phyloP scores from a whole-genome alignment of 805 yeast species.

The Barnettozyma botsteinii region DNA sequence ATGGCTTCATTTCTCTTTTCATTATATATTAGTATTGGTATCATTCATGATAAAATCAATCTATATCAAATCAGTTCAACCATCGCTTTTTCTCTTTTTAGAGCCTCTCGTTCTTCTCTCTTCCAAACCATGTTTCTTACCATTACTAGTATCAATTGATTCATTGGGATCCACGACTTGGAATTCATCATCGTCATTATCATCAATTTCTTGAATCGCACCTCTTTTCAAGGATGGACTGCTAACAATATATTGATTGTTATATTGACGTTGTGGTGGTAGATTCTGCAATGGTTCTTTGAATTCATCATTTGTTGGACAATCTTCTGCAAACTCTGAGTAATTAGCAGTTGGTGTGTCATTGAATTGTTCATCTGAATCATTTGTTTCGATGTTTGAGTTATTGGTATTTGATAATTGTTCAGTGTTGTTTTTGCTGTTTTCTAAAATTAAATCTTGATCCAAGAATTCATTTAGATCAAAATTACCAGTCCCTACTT shows the following conservation, averaged over 20 bases:
- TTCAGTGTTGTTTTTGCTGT: background rate
- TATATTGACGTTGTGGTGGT: too few relatives aligned
- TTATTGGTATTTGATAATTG: background rate
- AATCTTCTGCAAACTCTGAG: background rate
- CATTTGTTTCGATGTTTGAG: background rate
- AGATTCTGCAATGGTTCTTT: too few relatives aligned
- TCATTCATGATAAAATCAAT: too few relatives aligned
- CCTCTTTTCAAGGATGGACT: conserved; percentile 1
- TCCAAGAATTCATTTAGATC: conserved; percentile 24
- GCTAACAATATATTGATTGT: background rate
- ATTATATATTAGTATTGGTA: too few relatives aligned
- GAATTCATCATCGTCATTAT: conserved; percentile 1
- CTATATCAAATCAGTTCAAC: background rate
- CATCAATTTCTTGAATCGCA: conserved; percentile 8
- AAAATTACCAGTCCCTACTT: conserved; percentile 11
- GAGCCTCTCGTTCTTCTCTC: background rate
- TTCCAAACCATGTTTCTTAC: background rate
- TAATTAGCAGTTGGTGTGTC: conserved; percentile 1
- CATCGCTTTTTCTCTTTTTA: conserved; percentile 2
- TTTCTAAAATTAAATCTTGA: conserved; percentile 2
- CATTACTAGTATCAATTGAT: background rate
- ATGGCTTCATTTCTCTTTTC: too few relatives aligned
- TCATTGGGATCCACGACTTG: conserved; percentile 10
- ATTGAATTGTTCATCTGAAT: background rate
- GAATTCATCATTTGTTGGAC: too few relatives aligned